Percentiles rank a stretch among this genome's conserved stretches.
These are phyloP conservation scores for Golubevia pallescens DNA, from an alignment of 1,284 basidiomycete genomes.

Conservation along the genomic window DNA sequence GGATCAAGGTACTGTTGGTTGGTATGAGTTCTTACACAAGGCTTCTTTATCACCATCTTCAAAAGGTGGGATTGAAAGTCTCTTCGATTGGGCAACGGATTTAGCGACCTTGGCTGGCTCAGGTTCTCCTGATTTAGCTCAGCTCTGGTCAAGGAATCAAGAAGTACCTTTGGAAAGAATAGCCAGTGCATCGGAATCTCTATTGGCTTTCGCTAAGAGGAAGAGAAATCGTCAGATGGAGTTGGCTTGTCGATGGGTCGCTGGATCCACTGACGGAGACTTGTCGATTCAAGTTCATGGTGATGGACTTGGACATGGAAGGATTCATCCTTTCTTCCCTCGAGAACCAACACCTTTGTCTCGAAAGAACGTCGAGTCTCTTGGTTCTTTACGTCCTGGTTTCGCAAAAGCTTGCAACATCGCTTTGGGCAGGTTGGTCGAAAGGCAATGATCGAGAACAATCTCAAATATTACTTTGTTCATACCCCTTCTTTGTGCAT, in stretches of 20 bases:
- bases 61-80: slow-evolving; percentile 12
- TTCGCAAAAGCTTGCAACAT: neutral
- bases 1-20: slow-evolving; percentile 37
- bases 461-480: too few relatives aligned
- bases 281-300: slow-evolving; percentile 3
- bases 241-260: slow-evolving; percentile 52
- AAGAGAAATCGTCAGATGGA: slow-evolving; percentile 54
- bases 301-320: neutral
- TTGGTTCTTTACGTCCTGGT: neutral
- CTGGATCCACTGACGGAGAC: slow-evolving; percentile 53
- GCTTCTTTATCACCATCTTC: slow-evolving; percentile 34
- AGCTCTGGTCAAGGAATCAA: slow-evolving; percentile 29
- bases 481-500: too few relatives aligned
- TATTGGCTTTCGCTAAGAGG: slow-evolving; percentile 30
- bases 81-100: slow-evolving; percentile 55
- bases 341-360: neutral
- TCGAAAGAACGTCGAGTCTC: neutral
- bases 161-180: neutral
- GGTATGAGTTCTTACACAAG: slow-evolving; percentile 41
- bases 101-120: slow-evolving; percentile 44
- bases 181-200: slow-evolving; percentile 9
- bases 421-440: neutral
- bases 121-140: slow-evolving; percentile 39
- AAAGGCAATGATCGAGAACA: too few relatives aligned
- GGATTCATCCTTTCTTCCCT: neutral